Percentiles rank a stretch among this genome's conserved stretches.
phyloP scores from a whole-genome alignment of 148 eudicot species.

The Fagopyrum homotropicum region DNA sequence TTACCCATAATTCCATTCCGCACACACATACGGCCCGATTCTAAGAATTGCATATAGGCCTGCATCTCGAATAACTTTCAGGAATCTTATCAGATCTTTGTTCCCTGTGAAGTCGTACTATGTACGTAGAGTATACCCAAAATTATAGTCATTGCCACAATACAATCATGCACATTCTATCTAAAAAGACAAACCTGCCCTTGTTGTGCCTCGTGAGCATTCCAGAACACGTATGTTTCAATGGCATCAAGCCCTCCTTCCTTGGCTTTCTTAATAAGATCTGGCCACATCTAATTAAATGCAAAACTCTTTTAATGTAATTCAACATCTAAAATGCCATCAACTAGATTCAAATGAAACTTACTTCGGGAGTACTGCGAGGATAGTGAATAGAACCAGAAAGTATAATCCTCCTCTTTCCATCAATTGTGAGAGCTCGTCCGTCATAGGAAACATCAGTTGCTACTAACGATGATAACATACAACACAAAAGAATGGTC shows the following conservation, averaged over 20 bases:
- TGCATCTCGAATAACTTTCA: constrained; percentile 34
- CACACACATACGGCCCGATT: constrained; percentile 61
- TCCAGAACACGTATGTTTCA: constrained; percentile 49
- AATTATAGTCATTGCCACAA: too few species aligned
- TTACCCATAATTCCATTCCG: constrained; percentile 61
- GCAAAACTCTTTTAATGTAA: neutral
- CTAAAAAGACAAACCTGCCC: constrained; percentile 8
- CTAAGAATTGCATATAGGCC: constrained; percentile 50
- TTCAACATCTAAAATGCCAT: too few species aligned
- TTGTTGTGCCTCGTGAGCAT: constrained; percentile 35
- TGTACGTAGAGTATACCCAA: neutral
- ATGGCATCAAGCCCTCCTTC: constrained; percentile 42
- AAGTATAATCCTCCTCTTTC: too few species aligned
- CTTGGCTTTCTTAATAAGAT: constrained; percentile 35
- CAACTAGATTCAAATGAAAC: too few species aligned
- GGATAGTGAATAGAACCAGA: too few species aligned
- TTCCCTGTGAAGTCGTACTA: constrained; percentile 49
- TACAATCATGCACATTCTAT: too few species aligned
- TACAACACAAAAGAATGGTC: too few species aligned
- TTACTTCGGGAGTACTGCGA: too few species aligned
- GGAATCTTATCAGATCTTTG: constrained; percentile 33
- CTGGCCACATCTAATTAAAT: constrained; percentile 48
- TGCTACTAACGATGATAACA: too few species aligned
- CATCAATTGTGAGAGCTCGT: too few species aligned
- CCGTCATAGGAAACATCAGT: too few species aligned